A percentile compares a stretch with the other conserved stretches of the same genome.
phyloP scores from a whole-genome alignment of 176 grass and related monocot genomes.

The Bolboschoenus planiculmis region DNA sequence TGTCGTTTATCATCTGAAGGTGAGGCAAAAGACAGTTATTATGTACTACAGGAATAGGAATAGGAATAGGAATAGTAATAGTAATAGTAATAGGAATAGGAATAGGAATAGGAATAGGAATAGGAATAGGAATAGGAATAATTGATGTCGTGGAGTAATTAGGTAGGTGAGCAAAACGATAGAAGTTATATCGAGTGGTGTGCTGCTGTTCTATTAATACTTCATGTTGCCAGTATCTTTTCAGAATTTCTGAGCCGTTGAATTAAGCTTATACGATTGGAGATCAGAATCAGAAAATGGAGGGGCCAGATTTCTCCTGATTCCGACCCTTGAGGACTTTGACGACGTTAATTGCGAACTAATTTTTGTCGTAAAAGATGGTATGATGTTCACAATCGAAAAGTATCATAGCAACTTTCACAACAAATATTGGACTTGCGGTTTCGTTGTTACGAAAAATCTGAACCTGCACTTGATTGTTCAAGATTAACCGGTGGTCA shows the following conservation, averaged over 20 bases:
- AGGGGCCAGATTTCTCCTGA: not conserved
- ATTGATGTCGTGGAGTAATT: not conserved
- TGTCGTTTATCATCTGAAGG: not conserved
- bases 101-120: too few species aligned
- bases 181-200: not conserved
- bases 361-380: not conserved
- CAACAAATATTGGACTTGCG: too few species aligned
- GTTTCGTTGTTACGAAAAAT: too few species aligned
- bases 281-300: not conserved
- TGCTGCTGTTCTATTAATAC: not conserved
- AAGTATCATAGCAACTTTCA: too few species aligned
- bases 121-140: too few species aligned
- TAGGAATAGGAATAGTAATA: too few species aligned
- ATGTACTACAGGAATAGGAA: not conserved
- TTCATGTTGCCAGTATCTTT: not conserved
- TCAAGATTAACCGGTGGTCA: too few species aligned
- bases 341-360: too few species aligned
- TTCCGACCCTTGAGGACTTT: not conserved
- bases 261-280: not conserved
- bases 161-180: not conserved
- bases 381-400: too few species aligned
- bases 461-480: too few species aligned
- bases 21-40: not conserved
- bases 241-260: not conserved
- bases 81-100: too few species aligned